Evolutionary conservation across 1,284 basidiomycete species (phyloP), one percentile per base, ranked within the genome.

Genomic region (Pseudozyma thailandica): DNA sequence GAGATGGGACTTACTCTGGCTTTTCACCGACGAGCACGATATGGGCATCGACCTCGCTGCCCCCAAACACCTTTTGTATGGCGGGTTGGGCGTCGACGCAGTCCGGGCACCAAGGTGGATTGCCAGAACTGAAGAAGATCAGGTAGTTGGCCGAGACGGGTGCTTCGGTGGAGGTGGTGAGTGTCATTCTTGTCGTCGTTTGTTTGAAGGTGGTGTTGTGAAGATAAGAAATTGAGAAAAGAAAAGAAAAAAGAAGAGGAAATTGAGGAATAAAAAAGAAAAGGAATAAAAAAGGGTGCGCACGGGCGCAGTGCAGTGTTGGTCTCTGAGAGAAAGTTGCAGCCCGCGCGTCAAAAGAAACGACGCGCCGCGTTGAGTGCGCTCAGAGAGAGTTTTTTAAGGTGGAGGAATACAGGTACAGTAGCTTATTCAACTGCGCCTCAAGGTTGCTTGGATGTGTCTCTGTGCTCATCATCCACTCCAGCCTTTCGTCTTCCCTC

Each of bases 51-150:
- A 54, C 50, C 4, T 26, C 20, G 42, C 30, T 39, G 12, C 51
- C 51, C 23, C 42, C 74, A 30, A 77, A 77, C 23, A 72, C 61
- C 10, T 54, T 44, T n/a, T 63, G 42, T 23, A 77, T 33, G 9
- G 55, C 57, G 4, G 72, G 68, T 26, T 64, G 54, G 0, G 72
- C 72, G 39, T 72, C 64, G 42, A 71, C 69, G 42, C 74, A 77
- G 55, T 77, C 74, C 6, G 74, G 69, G 45, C 74, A 77, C 74
- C 74, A 77, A 13, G 74, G 63, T 1, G 74, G 74, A 7, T 38
- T 27, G 16, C 74, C 72, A 7, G 69, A 70, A 47, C 68, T 71
- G 61, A 74, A 77, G 47, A 69, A 77, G 60, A 77, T 57, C 52
- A 77, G 54, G 30, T 41, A 74, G 9, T 62, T 63, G 2, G 54